Evolutionary conservation across 176 grass and related monocot species (phyloP).

Genomic region (Musa schizocarpa): DNA sequence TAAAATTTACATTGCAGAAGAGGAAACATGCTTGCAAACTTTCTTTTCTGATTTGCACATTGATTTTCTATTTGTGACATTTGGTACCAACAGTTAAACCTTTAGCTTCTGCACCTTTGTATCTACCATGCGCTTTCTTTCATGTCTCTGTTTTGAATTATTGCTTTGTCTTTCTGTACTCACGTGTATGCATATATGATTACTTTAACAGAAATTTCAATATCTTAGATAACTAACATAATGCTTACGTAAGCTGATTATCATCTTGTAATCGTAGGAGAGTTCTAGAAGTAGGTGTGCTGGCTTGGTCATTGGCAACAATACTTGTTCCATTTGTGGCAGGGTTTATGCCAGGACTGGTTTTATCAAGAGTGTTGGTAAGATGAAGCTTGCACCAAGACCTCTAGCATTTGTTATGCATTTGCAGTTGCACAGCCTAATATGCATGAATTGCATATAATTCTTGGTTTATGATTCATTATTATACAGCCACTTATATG

Average conservation of each 20-base stretch:
- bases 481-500: neutral
- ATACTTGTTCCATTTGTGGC: conserved; percentile 56
- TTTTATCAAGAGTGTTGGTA: conserved; percentile 91
- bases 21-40: too few species aligned
- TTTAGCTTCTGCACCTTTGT: too few species aligned
- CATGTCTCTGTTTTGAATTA: neutral
- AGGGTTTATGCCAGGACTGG: conserved; percentile 87
- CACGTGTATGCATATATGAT: neutral
- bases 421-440: neutral
- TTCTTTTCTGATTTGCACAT: too few species aligned
- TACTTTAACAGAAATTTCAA: neutral
- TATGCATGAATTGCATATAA: neutral
- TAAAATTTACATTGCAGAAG: too few species aligned
- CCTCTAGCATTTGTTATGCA: neutral
- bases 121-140: neutral
- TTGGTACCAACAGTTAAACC: too few species aligned
- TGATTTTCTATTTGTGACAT: too few species aligned
- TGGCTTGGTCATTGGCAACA: conserved; percentile 79
- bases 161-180: neutral
- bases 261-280: conserved; percentile 45
- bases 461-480: neutral
- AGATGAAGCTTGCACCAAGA: neutral
- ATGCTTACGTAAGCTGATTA: neutral
- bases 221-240: neutral
- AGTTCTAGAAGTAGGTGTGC: conserved; percentile 74